Evolutionary conservation across 495 filamentous ascomycete species (phyloP), one percentile per base, ranked within the genome.

Genomic region (Xylaria intraflava): DNA sequence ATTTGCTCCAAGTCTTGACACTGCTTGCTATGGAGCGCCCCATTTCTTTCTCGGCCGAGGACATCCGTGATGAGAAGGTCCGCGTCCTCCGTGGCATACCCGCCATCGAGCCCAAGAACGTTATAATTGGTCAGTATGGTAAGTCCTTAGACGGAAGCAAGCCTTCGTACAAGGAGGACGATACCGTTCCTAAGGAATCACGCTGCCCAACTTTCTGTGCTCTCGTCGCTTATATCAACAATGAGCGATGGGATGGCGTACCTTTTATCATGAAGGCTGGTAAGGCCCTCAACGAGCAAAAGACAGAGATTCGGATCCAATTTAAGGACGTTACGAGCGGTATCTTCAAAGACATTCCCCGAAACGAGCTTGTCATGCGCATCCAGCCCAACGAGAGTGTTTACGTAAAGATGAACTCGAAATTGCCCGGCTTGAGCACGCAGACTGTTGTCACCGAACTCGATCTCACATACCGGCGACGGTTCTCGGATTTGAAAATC

Each of bases 381-480:
- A 94, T 99, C 55, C 94, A 99, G 74, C 94, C 94, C 59, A 99
- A 99, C 74, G 94, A 99, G 78, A 92, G 87, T 62, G 90, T 99
- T 58, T 99, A 99, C 78, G 96, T 96, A 73, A 99, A 99, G 84
- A 99, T 97, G 94, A 99, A 99, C 84, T 96, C 91, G 9, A 99
- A 99, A 78, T 78, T 97, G 46, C 94, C 94, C 20, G 94, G 94
- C 64, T 77, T 99, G 65, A 96, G 89, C 74, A 99, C 96, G 93
- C 94, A 99, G 80, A 99, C 94, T 14, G 94, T 96, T 19, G 91
- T 96, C 57, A 99, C 94, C 41, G 94, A 99, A 77, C 85, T 99
- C 52, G 94, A 99, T 68, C 80, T 99, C 61, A 99, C 94, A 50
- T 99, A 99, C 78, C 84, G 94, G 67, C 85, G 94, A 67, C 88